Conservation (phyloP, 2,329 filamentous ascomycete genomes). For the Pestalotiopsis sp. region DNA sequence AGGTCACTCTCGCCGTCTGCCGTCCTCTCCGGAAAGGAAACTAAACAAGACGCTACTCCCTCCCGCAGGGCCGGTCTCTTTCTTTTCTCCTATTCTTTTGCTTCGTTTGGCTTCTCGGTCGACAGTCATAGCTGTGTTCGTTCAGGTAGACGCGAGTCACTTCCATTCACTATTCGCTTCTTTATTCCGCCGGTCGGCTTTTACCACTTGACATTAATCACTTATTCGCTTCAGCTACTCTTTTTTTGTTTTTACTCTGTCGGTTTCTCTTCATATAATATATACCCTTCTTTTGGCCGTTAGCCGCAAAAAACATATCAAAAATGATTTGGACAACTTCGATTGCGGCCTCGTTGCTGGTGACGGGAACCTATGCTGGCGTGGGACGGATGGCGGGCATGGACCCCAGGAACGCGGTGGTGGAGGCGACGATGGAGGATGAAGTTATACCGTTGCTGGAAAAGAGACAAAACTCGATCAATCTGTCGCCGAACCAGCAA, state of each 20-base stretch:
- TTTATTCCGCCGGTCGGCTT: slow-evolving; percentile 11
- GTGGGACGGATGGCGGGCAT: slow-evolving; percentile 17
- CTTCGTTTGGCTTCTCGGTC: slow-evolving; percentile 21
- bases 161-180: slow-evolving; percentile 2
- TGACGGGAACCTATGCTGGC: slow-evolving; percentile 34
- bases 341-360: slow-evolving; percentile 35
- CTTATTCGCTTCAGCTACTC: slow-evolving; percentile 3
- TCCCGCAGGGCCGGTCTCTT: slow-evolving; percentile 33
- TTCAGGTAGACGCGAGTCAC: slow-evolving; percentile 13
- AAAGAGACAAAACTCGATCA: slow-evolving; percentile 14
- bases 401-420: slow-evolving; percentile 4
- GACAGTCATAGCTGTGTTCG: slow-evolving; percentile 18
- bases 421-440: slow-evolving; percentile 11
- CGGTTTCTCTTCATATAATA: slow-evolving; percentile 1
- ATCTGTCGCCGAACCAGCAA: slow-evolving; percentile 33
- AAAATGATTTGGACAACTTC: slow-evolving; percentile 38
- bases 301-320: slow-evolving; percentile 8
- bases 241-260: not conserved
- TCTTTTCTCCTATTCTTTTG: slow-evolving; percentile 21
- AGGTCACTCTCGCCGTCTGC: slow-evolving; percentile 12
- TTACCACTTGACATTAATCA: not conserved
- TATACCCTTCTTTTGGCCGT: not conserved
- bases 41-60: slow-evolving; percentile 26
- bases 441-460: slow-evolving; percentile 9
- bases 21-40: slow-evolving; percentile 13